These are phyloP conservation scores for Naematelia encephala DNA, from an alignment of 768 basidiomycete genomes.

Conservation along the genomic window DNA sequence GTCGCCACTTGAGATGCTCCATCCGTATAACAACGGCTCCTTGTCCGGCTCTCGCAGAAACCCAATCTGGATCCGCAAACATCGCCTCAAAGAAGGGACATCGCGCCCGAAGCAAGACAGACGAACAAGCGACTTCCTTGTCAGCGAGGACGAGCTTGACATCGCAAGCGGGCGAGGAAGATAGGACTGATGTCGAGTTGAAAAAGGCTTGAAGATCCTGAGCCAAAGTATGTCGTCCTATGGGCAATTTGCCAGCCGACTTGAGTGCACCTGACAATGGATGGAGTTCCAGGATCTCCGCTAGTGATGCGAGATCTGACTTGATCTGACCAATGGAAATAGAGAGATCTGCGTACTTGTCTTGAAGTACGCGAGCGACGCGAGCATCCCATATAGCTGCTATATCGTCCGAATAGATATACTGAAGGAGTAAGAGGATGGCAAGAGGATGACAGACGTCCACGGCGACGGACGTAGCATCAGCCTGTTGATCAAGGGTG, in stretches of 20 bases:
- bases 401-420: constrained; percentile 82
- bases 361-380: constrained; percentile 55
- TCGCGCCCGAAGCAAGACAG: constrained; percentile 72
- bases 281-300: constrained; percentile 61
- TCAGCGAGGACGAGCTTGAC: constrained; percentile 69
- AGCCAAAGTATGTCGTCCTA: constrained; percentile 55
- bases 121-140: constrained; percentile 63
- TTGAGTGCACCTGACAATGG: constrained; percentile 60
- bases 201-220: constrained; percentile 59
- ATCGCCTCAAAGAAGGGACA: constrained; percentile 79
- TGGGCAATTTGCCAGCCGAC: constrained; percentile 60
- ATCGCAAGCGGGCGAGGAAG: constrained; percentile 53
- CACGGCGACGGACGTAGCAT: constrained; percentile 49
- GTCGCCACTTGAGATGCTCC: constrained; percentile 67
- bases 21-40: constrained; percentile 67
- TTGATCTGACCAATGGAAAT: constrained; percentile 58
- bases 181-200: constrained; percentile 31
- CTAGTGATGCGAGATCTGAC: constrained; percentile 62
- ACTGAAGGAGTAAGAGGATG: constrained; percentile 70
- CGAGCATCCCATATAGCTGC: constrained; percentile 81
- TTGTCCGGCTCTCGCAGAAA: constrained; percentile 55
- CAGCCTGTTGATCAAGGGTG: background rate
- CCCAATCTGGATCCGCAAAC: constrained; percentile 82
- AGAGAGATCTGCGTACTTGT: constrained; percentile 45
- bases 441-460: constrained; percentile 63